Base-by-base conservation (phyloP, 352 stramenopile genomes). In the Phytopythium delawarense region DNA sequence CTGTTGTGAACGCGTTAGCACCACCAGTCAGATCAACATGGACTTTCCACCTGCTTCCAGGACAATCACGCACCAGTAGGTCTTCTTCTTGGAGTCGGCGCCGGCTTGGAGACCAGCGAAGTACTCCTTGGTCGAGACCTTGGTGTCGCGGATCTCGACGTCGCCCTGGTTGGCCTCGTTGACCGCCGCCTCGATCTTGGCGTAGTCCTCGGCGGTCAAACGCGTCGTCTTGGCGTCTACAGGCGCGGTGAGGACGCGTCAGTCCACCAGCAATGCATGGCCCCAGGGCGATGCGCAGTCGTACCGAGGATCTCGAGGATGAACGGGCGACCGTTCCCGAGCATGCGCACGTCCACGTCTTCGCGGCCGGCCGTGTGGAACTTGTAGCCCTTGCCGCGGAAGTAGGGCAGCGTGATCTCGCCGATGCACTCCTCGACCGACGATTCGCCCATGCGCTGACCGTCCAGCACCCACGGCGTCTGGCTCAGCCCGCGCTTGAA, bases 291-390 rank as follows among this genome's bases (percentile, higher is more conserved):
- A 11, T 20, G 18, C 40, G 7, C 18, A 46, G 18, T 46, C 15
- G 40, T 42, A 60, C 79, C 72, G 9, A 93, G 66, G 18, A 96
- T 72, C 67, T 96, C 87, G 46, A 96, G 74, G 58, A 96, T 96
- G 65, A 98, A 98, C 18, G 92, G 94, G 1, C 94, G 85, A 53
- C 94, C 94, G 44, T 96, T 96, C 54, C 97, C 83, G 15, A 99
- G 73, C 97, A 99, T 99, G 42, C 96, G 80, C 35, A 99, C 97
- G 71, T 99, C 96, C 44, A 98, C 91, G 74, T 99, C 97, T 79
- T 99, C 97, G 57, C 97, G 88, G 23, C 97, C 97, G 8, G 94
- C 96, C 1, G 92, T 97, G 80, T 98, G 95, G 61, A 99, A 99
- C 68, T 99, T 99, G 75, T 93, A 94, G 45, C 79, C 66, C 42